Base-by-base conservation (phyloP, 2,329 filamentous ascomycete genomes). In the Ophiostoma sp. region DNA sequence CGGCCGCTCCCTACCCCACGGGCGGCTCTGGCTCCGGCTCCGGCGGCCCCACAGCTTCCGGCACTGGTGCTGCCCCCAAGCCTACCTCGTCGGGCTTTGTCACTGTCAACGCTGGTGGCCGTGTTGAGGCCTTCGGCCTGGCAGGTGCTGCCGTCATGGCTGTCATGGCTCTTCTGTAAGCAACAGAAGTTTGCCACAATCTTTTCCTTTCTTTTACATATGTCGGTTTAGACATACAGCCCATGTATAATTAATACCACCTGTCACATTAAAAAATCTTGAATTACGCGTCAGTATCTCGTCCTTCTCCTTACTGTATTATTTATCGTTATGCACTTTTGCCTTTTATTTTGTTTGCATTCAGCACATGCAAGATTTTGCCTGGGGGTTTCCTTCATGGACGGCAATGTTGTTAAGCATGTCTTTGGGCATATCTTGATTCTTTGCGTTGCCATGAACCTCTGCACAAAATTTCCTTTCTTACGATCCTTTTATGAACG, bases 401-500 rank as follows among this genome's bases (percentile, higher is more conserved):
- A 27, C 6, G 8, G 38, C 58, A 42, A 9, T 40, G 58, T 16
- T 42, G 14, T 41, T 12, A 14, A 18, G 36, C 38, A 41, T 62
- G 5, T 62, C 38, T 18, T 8, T 14, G 14, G 58, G 41, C 36
- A 62, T 41, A 14, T 62, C 58, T 65, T 16, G 49, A 16, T 65
- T 14, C 38, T 38, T 40, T 60, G 27, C 27, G 38, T 18, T n/a
- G 14, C 27, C 14, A 11, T 36, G 12, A 36, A 62, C 11, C 2
- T 41, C 14, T n/a, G 38, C 38, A 62, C 58, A 42, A 9, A 63
- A 66, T 69, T 71, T 70, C 66, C 69, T 79, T 84, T 84, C 81
- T 83, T 81, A 85, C 83, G 82, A 84, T 85, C 83, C 81, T 84
- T 84, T 83, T 83, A 63, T 63, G 76, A 74, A 76, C 60, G 76